Base-by-base conservation (phyloP, 495 filamentous ascomycete genomes). In the Neurospora pannonica region DNA sequence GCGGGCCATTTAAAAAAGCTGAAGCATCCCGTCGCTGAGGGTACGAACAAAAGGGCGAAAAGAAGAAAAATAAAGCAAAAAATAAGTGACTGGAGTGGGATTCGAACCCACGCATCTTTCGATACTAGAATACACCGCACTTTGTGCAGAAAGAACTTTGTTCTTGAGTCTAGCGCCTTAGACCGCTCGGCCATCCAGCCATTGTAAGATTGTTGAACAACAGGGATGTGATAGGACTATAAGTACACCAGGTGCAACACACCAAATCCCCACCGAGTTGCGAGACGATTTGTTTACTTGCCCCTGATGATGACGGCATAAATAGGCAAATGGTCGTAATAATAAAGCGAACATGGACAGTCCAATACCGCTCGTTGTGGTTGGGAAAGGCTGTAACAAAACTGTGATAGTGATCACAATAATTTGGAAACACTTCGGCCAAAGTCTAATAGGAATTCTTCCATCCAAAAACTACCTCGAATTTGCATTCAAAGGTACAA, bases 111-210 rank as follows among this genome's bases (percentile, higher is more conserved):
- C 70, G 70, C 34, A 71, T 71, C 70, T 71, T 71, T 0, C 70
- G 34, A 71, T 71, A 71, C 70, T 28, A 71, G 70, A 71, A 71
- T 71, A 28, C 74, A 74, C 60, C 73, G 39, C 69, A 38, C 72
- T 70, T 5, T 69, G 70, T 40, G 43, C 70, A 73, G 75, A 72
- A 72, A 76, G 70, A 76, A 67, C 36, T 3, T 31, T 7, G 15
- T 36, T 72, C 79, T 80, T 80, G 79, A 80, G 79, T 80, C 76
- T 79, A 75, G 70, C 79, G 77, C 79, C 79, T 80, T 80, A 80
- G 77, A 79, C 79, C 77, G 74, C 79, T 80, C 79, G 79, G 79
- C 77, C 79, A 80, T 71, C 76, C 74, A 77, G 77, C 77, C 77
- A 36, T 62, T 70, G 9, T 3, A 8, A 4, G 9, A 28, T 67